These are phyloP conservation scores for Corymbia citriodora DNA, from an alignment of 441 rosid species.

Conservation along the genomic window DNA sequence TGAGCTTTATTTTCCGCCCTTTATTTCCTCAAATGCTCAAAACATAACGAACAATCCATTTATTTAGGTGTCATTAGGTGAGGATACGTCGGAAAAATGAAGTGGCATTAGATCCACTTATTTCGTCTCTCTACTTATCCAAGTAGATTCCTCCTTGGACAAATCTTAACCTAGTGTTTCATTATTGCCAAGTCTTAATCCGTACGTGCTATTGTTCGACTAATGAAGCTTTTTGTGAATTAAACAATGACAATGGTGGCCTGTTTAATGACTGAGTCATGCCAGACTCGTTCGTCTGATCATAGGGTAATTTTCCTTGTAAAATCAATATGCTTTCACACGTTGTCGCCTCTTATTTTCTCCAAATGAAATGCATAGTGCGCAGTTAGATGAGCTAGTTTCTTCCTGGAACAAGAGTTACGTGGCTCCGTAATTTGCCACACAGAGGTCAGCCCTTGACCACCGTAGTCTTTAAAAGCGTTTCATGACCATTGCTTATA, in stretches of 20 bases:
- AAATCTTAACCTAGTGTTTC: background rate
- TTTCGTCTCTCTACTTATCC: accelerated
- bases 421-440: background rate
- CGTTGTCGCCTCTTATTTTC: background rate
- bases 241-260: background rate
- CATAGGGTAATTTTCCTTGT: background rate
- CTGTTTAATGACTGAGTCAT: background rate
- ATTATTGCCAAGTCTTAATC: background rate
- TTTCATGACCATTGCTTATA: background rate
- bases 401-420: background rate
- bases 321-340: background rate
- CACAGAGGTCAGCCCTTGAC: background rate
- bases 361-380: background rate
- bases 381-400: background rate
- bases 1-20: too few relatives aligned
- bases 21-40: too few relatives aligned
- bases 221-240: background rate
- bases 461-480: background rate
- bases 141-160: background rate
- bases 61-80: too few relatives aligned
- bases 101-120: too few relatives aligned
- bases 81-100: too few relatives aligned
- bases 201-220: background rate
- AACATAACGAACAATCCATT: too few relatives aligned
- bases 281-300: background rate